A percentile compares a stretch with the other conserved stretches of the same genome.
These are phyloP conservation scores for Erysimum cheiranthoides DNA, from an alignment of 345 rosid species.

Conservation along the genomic window DNA sequence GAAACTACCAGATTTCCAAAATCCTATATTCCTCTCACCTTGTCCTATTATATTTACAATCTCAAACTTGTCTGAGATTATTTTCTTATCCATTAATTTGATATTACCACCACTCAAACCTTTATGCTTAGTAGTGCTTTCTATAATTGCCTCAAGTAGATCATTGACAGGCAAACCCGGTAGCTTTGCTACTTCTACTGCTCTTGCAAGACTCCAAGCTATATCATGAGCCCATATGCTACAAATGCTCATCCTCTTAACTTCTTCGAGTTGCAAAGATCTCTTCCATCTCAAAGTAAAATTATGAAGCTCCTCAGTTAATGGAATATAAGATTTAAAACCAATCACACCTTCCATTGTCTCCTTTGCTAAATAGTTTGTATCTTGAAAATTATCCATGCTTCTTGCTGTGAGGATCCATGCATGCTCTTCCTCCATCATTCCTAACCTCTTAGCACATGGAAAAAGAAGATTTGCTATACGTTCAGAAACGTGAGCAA, in stretches of 20 bases:
- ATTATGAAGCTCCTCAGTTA: neutral
- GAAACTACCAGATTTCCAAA: neutral
- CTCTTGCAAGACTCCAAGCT: neutral
- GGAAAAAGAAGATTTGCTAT: neutral
- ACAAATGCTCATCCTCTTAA: neutral
- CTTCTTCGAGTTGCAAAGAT: neutral
- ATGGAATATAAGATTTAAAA: neutral
- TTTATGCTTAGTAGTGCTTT: neutral
- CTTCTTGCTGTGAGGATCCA: neutral
- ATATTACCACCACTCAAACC: neutral
- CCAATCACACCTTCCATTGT: slow-evolving; percentile 1
- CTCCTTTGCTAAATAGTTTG: neutral
- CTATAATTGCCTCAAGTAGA: neutral
- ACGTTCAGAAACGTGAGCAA: neutral
- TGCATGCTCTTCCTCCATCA: slow-evolving; percentile 1
- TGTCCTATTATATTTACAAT: neutral
- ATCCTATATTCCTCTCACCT: neutral
- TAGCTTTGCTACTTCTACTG: neutral
- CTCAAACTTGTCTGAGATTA: neutral
- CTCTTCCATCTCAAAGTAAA: slow-evolving; percentile 5
- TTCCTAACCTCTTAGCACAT: neutral
- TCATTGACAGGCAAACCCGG: neutral
- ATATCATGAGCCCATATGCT: neutral
- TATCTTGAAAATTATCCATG: neutral
- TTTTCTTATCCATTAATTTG: neutral